Conservation (phyloP, 768 basidiomycete genomes). For the Kwoniella bestiolae region DNA sequence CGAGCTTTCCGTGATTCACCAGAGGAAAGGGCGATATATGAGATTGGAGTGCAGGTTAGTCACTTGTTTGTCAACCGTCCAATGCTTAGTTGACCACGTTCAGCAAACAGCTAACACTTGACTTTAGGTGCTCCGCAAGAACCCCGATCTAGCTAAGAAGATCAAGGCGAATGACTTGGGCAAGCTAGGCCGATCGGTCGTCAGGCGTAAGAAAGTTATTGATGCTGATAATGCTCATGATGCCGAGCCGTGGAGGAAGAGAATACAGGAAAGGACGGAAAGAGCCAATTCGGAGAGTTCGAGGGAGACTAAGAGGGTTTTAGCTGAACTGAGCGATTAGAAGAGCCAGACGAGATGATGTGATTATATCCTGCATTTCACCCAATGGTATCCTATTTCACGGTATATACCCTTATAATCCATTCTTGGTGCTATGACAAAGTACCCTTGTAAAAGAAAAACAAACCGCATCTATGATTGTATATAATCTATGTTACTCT, state of each 20-base stretch:
- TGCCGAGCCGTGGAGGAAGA: conserved; percentile 44
- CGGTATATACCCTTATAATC: background rate
- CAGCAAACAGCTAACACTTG: no score
- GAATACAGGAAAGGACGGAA: conserved; percentile 30
- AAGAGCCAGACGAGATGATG: background rate
- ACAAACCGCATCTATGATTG: background rate
- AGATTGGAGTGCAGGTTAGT: conserved; percentile 45
- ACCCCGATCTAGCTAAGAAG: conserved; percentile 37
- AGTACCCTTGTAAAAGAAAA: background rate
- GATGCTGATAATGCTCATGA: conserved; percentile 23
- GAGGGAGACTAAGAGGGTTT: conserved; percentile 3
- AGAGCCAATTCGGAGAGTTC: background rate
- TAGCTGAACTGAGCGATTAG: conserved; percentile 46
- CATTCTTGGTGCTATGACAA: background rate
- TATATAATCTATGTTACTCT: conserved; percentile 10
- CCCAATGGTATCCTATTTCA: background rate
- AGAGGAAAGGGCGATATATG: conserved; percentile 45
- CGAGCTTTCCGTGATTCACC: conserved; percentile 41
- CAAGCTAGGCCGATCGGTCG: conserved; percentile 24
- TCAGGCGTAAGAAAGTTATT: conserved; percentile 8
- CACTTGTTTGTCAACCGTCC: background rate
- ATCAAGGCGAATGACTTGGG: conserved; percentile 52
- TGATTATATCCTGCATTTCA: conserved; percentile 12
- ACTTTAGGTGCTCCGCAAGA: conserved; percentile 37
- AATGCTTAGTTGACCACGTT: no score